These are phyloP conservation scores for Limtongozyma cylindracea DNA, from an alignment of 805 yeast genomes.

Conservation along the genomic window DNA sequence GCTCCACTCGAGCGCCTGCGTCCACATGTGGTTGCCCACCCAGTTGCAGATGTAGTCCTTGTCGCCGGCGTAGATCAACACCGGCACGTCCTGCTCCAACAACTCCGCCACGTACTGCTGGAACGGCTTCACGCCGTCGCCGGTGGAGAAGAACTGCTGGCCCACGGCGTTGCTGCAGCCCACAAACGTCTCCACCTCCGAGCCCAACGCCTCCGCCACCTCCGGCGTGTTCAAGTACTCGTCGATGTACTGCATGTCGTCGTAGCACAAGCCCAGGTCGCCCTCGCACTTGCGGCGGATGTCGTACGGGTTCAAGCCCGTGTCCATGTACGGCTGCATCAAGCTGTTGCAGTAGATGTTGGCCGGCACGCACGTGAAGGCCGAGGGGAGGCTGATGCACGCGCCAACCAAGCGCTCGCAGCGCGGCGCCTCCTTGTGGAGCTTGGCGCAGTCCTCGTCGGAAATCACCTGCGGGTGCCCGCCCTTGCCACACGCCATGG, in stretches of 20 bases:
- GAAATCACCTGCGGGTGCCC: conserved; percentile 9
- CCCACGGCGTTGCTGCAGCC: background rate
- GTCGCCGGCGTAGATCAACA: conserved; percentile 3
- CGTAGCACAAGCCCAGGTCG: conserved; percentile 26
- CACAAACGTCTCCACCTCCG: conserved; percentile 13
- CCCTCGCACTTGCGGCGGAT: conserved; percentile 24
- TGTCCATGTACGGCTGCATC: conserved; percentile 10
- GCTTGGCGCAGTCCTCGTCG: conserved; percentile 8
- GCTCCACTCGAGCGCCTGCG: background rate
- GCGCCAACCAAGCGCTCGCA: conserved; percentile 8
- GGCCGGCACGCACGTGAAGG: conserved; percentile 17
- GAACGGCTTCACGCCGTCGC: conserved; percentile 2
- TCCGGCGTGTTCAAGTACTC: conserved; percentile 23
- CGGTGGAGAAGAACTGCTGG: conserved; percentile 1
- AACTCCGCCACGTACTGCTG: conserved; percentile 2
- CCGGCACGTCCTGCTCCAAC: conserved; percentile 2
- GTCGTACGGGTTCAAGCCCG: conserved; percentile 41
- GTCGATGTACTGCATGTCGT: conserved; percentile 19
- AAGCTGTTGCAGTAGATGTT: conserved; percentile 8
- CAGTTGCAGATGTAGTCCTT: conserved; percentile 4
- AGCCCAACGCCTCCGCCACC: conserved; percentile 33
- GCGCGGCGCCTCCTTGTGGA: conserved; percentile 10
- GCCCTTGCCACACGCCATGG: conserved; percentile 1
- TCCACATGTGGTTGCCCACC: conserved; percentile 3
- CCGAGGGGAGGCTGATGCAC: conserved; percentile 9